Evolutionary conservation across 352 stramenopile genomes (phyloP).

Genomic region (Globisporangium emineosum): DNA sequence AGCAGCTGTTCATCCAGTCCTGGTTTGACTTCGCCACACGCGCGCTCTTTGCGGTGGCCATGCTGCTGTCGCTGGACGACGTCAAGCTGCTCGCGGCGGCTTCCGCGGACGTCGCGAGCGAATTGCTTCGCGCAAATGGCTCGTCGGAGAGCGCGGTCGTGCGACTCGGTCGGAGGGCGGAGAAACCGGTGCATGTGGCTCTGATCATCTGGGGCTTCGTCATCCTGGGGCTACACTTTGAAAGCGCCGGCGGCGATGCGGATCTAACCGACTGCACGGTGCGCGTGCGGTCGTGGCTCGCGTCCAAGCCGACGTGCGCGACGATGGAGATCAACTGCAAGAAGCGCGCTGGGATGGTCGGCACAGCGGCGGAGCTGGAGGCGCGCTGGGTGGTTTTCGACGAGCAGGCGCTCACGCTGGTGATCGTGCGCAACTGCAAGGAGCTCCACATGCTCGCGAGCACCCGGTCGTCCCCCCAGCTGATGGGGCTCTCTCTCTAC

Average conservation of each 20-base stretch:
- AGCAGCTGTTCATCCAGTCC: constrained; percentile 10
- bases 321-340: not conserved
- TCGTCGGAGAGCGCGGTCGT: not conserved
- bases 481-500: not conserved
- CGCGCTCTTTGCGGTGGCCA: constrained; percentile 6
- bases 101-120: too few relatives aligned
- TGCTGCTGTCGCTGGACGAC: constrained; percentile 11
- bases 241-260: not conserved
- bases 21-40: constrained; percentile 12
- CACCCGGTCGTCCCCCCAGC: not conserved
- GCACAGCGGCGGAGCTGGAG: not conserved
- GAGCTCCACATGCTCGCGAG: constrained; percentile 2
- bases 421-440: not conserved
- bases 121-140: too few relatives aligned
- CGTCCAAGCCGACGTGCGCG: not conserved
- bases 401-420: not conserved
- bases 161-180: not conserved
- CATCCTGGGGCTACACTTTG: not conserved
- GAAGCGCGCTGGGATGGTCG: not conserved
- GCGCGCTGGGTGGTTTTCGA: not conserved
- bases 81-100: constrained; percentile 14
- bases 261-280: not conserved
- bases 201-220: not conserved
- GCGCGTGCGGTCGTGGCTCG: not conserved
- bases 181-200: not conserved